Percentiles rank a stretch among this genome's conserved stretches.
Evolutionary conservation across 192 early-diverging fungal genomes (phyloP).

Genomic region (Jimgerdemannia lactiflua): DNA sequence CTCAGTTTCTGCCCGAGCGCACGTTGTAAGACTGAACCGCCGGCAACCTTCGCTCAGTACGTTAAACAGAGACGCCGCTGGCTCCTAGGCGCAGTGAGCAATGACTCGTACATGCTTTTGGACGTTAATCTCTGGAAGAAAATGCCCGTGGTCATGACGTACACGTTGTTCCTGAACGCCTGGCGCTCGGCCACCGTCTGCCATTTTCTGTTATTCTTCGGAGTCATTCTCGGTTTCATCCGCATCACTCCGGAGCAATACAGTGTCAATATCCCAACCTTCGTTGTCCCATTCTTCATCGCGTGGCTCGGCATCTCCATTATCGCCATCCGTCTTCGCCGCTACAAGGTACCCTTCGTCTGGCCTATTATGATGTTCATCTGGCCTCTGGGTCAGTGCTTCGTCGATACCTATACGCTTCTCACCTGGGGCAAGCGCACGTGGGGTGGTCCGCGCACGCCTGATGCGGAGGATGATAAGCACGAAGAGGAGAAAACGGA

Average conservation of each 20-base stretch:
- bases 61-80: neutral
- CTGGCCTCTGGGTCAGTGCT: neutral
- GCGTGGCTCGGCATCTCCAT: neutral
- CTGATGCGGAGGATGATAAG: too few species aligned
- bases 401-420: neutral
- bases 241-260: neutral
- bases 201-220: neutral
- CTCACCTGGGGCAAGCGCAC: too few species aligned
- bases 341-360: neutral
- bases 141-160: neutral
- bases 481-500: too few species aligned
- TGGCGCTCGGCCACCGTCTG: neutral
- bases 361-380: constrained; percentile 4
- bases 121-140: constrained; percentile 1
- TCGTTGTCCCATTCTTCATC: constrained; percentile 1
- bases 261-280: neutral
- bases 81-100: neutral
- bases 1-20: constrained; percentile 1
- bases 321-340: neutral
- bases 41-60: neutral
- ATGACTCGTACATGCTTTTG: constrained; percentile 3
- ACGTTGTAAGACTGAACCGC: constrained; percentile 3
- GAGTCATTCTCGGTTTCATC: neutral
- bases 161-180: neutral
- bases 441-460: too few species aligned